phyloP scores from a whole-genome alignment of 2,329 filamentous ascomycete species.

The Pseudogymnoascus sp. region DNA sequence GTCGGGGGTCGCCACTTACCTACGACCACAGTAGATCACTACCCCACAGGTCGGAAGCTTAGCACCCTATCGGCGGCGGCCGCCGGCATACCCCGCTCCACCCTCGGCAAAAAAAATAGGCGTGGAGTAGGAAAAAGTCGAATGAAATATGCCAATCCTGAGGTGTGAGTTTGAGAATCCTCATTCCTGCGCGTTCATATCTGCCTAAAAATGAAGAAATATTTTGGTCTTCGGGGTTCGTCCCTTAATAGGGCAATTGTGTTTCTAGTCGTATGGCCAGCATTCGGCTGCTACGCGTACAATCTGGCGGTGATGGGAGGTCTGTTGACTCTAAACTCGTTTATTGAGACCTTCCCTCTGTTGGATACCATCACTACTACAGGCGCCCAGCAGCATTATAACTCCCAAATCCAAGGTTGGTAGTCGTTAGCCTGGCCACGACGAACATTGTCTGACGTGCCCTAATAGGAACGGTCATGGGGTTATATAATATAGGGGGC shows the following conservation, averaged over 20 bases:
- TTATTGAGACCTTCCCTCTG: slow-evolving; percentile 28
- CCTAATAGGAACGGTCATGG: slow-evolving; percentile 28
- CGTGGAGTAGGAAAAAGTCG: not conserved
- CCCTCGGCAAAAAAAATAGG: not conserved
- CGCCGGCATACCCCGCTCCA: not conserved
- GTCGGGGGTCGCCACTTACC: not conserved
- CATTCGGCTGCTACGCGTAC: slow-evolving; percentile 33
- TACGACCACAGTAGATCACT: not conserved
- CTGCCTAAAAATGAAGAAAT: not conserved
- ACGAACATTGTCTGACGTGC: not conserved
- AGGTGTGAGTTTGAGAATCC: not conserved
- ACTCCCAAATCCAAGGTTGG: not conserved
- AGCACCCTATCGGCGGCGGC: not conserved
- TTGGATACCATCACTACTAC: slow-evolving; percentile 28
- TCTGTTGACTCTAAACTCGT: slow-evolving; percentile 16
- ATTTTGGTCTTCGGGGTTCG: slow-evolving; percentile 10
- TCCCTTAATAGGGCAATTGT: not conserved
- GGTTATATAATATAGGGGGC: slow-evolving; percentile 31
- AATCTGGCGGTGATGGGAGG: slow-evolving; percentile 32
- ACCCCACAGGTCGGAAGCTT: not conserved
- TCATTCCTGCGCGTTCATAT: not conserved
- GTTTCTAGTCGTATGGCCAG: slow-evolving; percentile 34
- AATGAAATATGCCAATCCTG: not conserved
- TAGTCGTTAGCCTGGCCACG: not conserved
- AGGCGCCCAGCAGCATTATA: not conserved